phyloP scores from a whole-genome alignment of 2,329 filamentous ascomycete genomes.

The Talaromyces sp. region DNA sequence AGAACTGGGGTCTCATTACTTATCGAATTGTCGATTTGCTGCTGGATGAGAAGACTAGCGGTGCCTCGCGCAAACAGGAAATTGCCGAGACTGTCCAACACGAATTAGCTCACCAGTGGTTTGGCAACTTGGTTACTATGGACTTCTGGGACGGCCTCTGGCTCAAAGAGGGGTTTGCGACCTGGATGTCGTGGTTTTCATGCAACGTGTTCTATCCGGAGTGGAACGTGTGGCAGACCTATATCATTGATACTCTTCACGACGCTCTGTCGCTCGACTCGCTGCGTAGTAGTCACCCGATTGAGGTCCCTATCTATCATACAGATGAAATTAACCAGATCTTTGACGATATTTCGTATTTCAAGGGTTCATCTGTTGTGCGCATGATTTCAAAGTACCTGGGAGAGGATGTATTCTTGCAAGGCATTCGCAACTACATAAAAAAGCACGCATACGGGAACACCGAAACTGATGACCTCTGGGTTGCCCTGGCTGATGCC shows the following conservation, averaged over 20 bases:
- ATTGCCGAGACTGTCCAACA: conserved; percentile 96
- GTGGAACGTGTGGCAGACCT: conserved; percentile 33
- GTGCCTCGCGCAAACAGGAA: conserved; percentile 83
- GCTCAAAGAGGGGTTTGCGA: conserved; percentile 95
- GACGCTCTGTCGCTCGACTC: conserved; percentile 84
- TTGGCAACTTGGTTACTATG: conserved; percentile 92
- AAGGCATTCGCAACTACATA: conserved; percentile 87
- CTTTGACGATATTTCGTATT: conserved; percentile 93
- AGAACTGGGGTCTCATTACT: conserved; percentile 94
- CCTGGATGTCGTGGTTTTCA: conserved; percentile 94
- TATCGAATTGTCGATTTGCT: conserved; percentile 92
- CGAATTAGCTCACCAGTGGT: conserved; percentile 94
- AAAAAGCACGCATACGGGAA: conserved; percentile 81
- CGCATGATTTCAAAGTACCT: conserved; percentile 92
- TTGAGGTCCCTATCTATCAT: conserved; percentile 89
- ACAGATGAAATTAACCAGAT: conserved; percentile 96
- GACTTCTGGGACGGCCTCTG: conserved; percentile 93
- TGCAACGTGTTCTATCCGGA: conserved; percentile 81
- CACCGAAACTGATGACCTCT: conserved; percentile 85
- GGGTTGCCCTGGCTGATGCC: conserved; percentile 78
- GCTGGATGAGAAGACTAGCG: conserved; percentile 89
- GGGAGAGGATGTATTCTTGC: conserved; percentile 79
- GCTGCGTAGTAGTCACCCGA: conserved; percentile 86
- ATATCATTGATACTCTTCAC: conserved; percentile 80
- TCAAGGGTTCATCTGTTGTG: conserved; percentile 93